Evolutionary conservation across 805 yeast genomes (phyloP).

Genomic region (Candida ulmi): DNA sequence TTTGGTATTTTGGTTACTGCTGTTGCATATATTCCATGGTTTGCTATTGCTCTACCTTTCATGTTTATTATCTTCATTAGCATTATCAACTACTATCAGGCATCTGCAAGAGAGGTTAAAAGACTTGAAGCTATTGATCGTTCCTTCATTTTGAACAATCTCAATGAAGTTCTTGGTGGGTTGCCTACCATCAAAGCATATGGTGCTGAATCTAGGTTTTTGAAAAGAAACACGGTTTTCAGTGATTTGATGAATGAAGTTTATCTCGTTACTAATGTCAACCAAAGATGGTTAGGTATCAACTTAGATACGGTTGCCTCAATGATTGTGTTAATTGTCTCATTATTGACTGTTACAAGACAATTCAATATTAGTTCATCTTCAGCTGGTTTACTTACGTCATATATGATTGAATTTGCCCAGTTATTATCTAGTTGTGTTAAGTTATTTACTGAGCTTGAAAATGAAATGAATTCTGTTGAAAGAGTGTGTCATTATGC

Average conservation of each 20-base stretch:
- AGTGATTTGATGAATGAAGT: conserved; percentile 66
- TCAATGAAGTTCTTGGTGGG: conserved; percentile 66
- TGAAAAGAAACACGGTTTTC: conserved; percentile 34
- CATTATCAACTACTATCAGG: conserved; percentile 52
- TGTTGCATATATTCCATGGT: conserved; percentile 68
- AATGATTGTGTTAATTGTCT: conserved; percentile 43
- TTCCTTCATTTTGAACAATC: conserved; percentile 62
- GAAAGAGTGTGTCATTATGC: conserved; percentile 71
- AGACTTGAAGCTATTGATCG: conserved; percentile 69
- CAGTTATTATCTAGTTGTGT: conserved; percentile 51
- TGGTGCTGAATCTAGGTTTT: conserved; percentile 37
- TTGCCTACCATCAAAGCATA: conserved; percentile 57
- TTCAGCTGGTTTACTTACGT: conserved; percentile 59
- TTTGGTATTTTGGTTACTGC: conserved; percentile 58
- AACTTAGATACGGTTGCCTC: conserved; percentile 49
- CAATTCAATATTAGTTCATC: conserved; percentile 55
- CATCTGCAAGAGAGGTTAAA: conserved; percentile 69
- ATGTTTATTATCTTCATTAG: conserved; percentile 35
- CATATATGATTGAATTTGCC: conserved; percentile 50
- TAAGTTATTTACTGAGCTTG: conserved; percentile 57
- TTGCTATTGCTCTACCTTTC: conserved; percentile 58
- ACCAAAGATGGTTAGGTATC: conserved; percentile 67
- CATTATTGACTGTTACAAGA: conserved; percentile 51
- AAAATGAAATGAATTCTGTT: conserved; percentile 59
- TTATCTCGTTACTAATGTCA: conserved; percentile 49